Evolutionary conservation across 345 rosid genomes (phyloP).

Genomic region (Microcos paniculata): DNA sequence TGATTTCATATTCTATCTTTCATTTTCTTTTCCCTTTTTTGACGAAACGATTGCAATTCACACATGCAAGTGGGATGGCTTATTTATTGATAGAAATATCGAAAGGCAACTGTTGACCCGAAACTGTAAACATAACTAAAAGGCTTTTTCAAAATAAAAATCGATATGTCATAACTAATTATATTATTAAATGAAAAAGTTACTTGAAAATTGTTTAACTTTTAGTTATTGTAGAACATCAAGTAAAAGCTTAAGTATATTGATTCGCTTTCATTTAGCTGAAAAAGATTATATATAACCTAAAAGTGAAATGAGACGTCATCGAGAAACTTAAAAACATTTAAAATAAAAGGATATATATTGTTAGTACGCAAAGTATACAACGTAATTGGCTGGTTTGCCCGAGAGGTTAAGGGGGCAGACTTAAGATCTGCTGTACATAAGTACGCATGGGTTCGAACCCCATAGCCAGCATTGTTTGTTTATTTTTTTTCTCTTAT

Average conservation of each 20-base stretch:
- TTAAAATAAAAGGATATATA: too few relatives aligned
- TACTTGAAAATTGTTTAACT: too few relatives aligned
- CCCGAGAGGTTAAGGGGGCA: constrained; percentile 97
- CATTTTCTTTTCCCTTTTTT: not conserved
- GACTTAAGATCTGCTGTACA: constrained; percentile 91
- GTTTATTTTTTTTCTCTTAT: too few relatives aligned
- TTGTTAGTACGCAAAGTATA: too few relatives aligned
- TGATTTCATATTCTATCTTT: too few relatives aligned
- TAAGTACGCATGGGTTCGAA: constrained; percentile 96
- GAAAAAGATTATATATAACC: too few relatives aligned
- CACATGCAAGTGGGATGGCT: not conserved
- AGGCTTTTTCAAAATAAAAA: not conserved
- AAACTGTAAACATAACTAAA: not conserved
- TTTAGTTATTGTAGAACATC: too few relatives aligned
- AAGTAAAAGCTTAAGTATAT: too few relatives aligned
- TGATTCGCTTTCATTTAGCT: too few relatives aligned
- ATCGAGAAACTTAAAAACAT: too few relatives aligned
- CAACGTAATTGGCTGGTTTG: constrained; percentile 52
- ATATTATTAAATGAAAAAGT: too few relatives aligned
- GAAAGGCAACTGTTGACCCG: not conserved
- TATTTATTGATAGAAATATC: not conserved
- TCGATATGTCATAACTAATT: not conserved
- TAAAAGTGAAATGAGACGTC: too few relatives aligned
- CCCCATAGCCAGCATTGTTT: constrained; percentile 73
- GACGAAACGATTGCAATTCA: not conserved